Conservation (phyloP, 2,329 filamentous ascomycete genomes). For the Dissoconium aciculare region DNA sequence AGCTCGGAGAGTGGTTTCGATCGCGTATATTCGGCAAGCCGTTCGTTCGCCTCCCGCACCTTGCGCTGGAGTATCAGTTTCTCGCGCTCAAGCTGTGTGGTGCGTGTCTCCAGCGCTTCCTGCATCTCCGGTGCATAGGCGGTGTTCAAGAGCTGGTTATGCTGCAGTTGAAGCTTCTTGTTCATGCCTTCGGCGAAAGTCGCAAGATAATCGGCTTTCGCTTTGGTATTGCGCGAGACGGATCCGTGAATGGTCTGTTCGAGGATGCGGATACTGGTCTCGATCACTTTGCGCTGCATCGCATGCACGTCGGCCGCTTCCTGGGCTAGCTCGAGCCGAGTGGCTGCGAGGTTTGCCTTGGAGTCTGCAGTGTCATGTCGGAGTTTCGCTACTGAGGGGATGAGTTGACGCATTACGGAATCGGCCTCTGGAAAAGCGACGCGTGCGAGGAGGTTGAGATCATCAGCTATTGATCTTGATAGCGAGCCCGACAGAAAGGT, state of each 20-base stretch:
- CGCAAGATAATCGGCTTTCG: conserved; percentile 30
- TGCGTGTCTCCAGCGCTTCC: conserved; percentile 21
- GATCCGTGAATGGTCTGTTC: conserved; percentile 35
- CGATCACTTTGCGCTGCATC: conserved; percentile 25
- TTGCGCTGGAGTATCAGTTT: conserved; percentile 20
- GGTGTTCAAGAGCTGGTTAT: conserved; percentile 15
- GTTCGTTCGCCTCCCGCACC: conserved; percentile 21
- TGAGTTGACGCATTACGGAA: conserved; percentile 8
- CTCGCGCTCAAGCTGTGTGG: conserved; percentile 19
- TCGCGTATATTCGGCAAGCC: conserved; percentile 25
- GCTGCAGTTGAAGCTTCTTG: conserved; percentile 25
- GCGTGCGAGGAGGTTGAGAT: conserved; percentile 21
- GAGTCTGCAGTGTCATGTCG: conserved; percentile 11
- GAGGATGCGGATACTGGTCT: conserved; percentile 28
- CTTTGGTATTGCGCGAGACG: conserved; percentile 27
- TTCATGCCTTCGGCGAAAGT: conserved; percentile 29
- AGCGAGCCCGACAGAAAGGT: conserved; percentile 21
- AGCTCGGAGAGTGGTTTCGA: conserved; percentile 27
- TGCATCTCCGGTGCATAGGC: conserved; percentile 15
- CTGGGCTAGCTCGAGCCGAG: conserved; percentile 23
- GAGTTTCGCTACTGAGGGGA: conserved; percentile 7
- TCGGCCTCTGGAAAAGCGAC: conserved; percentile 13
- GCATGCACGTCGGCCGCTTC: conserved; percentile 22
- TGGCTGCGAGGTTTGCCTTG: conserved; percentile 14
- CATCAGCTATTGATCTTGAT: conserved; percentile 21